A percentile compares a stretch with the other conserved stretches of the same genome.
These are phyloP conservation scores for Solanum clarkiae DNA, from an alignment of 257 asterid species.

Conservation along the genomic window DNA sequence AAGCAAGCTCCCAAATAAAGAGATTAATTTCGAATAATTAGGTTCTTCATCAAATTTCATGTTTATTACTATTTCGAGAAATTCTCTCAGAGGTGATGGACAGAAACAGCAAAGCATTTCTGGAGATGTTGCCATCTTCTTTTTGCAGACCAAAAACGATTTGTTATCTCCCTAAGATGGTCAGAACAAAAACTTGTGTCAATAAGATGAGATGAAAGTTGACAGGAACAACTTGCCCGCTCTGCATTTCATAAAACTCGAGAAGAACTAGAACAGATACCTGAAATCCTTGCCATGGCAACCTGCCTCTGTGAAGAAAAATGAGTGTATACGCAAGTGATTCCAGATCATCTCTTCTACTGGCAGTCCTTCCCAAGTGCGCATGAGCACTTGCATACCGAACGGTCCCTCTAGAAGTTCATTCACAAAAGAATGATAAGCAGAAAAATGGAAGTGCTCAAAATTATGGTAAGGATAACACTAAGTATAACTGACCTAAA, in stretches of 20 bases:
- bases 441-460: background rate
- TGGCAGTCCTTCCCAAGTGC: conserved; percentile 41
- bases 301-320: conserved; percentile 36
- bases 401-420: conserved; percentile 29
- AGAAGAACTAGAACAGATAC: conserved; percentile 3
- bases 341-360: conserved; percentile 43
- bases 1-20: conserved; percentile 28
- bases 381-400: conserved; percentile 45
- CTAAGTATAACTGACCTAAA: conserved; percentile 18
- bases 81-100: conserved; percentile 27
- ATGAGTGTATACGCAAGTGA: conserved; percentile 39
- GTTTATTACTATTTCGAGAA: conserved; percentile 29
- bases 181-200: background rate
- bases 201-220: background rate
- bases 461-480: background rate
- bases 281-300: conserved; percentile 50
- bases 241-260: background rate
- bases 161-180: conserved; percentile 33
- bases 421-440: background rate
- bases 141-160: conserved; percentile 34
- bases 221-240: background rate
- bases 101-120: conserved; percentile 32
- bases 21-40: conserved; percentile 28
- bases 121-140: conserved; percentile 33
- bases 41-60: conserved; percentile 42